Percentiles rank a stretch among this genome's conserved stretches.
phyloP scores from a whole-genome alignment of 805 yeast genomes.

The Lachancea quebecensis region DNA sequence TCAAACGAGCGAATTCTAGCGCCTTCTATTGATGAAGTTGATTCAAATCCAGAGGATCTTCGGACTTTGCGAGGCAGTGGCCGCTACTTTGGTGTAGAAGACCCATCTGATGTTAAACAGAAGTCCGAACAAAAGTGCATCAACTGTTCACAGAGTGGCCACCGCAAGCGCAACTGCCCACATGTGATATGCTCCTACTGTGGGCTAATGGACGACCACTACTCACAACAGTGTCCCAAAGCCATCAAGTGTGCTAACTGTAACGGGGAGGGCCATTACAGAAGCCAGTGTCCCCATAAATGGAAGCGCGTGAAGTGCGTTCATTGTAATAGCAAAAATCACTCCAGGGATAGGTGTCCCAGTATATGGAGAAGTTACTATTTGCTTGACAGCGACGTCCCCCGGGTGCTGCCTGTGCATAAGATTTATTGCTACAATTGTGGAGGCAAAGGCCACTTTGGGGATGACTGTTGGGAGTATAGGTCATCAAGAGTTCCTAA shows the following conservation, averaged over 20 bases:
- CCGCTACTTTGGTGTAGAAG: slow-evolving; percentile 70
- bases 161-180: slow-evolving; percentile 70
- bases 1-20: slow-evolving; percentile 22
- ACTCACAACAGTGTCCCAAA: slow-evolving; percentile 80
- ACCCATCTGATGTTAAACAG: slow-evolving; percentile 25
- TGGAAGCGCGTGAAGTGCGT: slow-evolving; percentile 62
- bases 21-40: slow-evolving; percentile 55
- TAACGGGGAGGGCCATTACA: slow-evolving; percentile 75
- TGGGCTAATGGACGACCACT: slow-evolving; percentile 79
- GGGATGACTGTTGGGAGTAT: slow-evolving; percentile 67
- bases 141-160: slow-evolving; percentile 83
- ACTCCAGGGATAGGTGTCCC: slow-evolving; percentile 75
- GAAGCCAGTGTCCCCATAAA: slow-evolving; percentile 59
- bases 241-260: slow-evolving; percentile 78
- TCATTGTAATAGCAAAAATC: slow-evolving; percentile 66
- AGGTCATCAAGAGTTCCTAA: slow-evolving; percentile 67
- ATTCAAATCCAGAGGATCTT: slow-evolving; percentile 65
- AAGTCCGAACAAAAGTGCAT: slow-evolving; percentile 52
- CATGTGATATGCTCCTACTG: slow-evolving; percentile 84
- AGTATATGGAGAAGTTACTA: slow-evolving; percentile 80
- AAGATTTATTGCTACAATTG: slow-evolving; percentile 75
- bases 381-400: slow-evolving; percentile 26
- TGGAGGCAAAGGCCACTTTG: slow-evolving; percentile 71
- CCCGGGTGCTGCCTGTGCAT: slow-evolving; percentile 42
- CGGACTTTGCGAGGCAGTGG: slow-evolving; percentile 79